Evolutionary conservation across 345 rosid species (phyloP), one percentile per base, ranked within the genome.

Genomic region (Lepidium sativum): DNA sequence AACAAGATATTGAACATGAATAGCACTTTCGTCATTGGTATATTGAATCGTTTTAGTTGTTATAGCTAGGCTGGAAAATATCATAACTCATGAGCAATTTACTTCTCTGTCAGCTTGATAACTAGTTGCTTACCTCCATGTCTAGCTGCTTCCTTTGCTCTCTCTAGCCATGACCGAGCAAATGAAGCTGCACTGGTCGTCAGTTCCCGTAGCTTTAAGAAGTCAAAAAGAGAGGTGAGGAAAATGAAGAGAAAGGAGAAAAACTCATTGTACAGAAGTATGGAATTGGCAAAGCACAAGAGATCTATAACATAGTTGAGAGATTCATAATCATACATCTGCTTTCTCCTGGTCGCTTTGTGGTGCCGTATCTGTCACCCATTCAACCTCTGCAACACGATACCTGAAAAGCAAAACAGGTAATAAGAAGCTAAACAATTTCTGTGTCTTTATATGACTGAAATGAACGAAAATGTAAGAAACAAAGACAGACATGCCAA

Each of bases 371-470:
- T 94, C 99, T 49, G 77, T 83, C 47, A 90, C 75, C 97, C 99
- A 94, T 77, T 86, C 95, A 76, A 88, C 90, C 75, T 87, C 92
- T 52, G 99, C 97, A 71, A 90, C 81, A 40, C 95, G 95, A 49
- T 90, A 90, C 37, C 99, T 94, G 74, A 56, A 64, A 55, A 25
- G 68, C 21, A 54, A 68, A 35, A 60, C 41, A 7, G 47, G 71
- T 14, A 23, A 40, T 9, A 60, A 40, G 60, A n/a, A 37, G 51
- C 27, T 54, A 6, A 51, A 45, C 53, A 20, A 3, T 48, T 48
- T 29, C 49, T 58, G 23, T 58, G 34, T 57, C 50, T 38, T 3
- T 50, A 21, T 10, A 60, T 15, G 14, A 43, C 58, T 29, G 18
- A 39, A 16, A 13, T 33, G 61, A 20, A 7, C 40, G 6, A 8